Evolutionary conservation across 495 filamentous ascomycete genomes (phyloP), one percentile per base, ranked within the genome.

Genomic region (Talaromyces adpressus): DNA sequence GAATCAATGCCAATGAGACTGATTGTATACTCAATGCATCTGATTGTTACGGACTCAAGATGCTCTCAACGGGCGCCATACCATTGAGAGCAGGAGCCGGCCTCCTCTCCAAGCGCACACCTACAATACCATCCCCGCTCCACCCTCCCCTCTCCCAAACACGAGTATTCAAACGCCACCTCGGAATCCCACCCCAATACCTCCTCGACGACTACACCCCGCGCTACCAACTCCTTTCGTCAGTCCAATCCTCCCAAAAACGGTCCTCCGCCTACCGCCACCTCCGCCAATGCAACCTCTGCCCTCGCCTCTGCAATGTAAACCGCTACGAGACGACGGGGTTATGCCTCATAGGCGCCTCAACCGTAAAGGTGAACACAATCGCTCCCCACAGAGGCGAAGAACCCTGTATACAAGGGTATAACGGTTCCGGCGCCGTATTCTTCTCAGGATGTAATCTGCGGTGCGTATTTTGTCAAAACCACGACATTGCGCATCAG

Each of bases 381-480:
- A 89, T 92, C 61, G 88, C 89, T n/a, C 90, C 89, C 14, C 75
- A 76, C 64, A 71, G 72, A 6, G 73, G 70, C 52, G 74, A 77
- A 78, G 89, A 92, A 65, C 88, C 89, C 0, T 91, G 88, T 69
- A 85, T 92, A 39, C 89, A 91, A 70, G 89, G 89, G 20, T 86
- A 87, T 67, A 81, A 88, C 69, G 89, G 90, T 9, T 87, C 83
- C 63, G 90, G 89, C 47, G 81, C 85, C 7, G 88, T 92, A 57
- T 92, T 92, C 77, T 91, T 92, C 69, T 81, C 79, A 30, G 86
- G 85, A 12, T 92, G 89, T 68, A 91, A 90, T 71, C 70, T 91
- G 39, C 83, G 89, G 16, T 92, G 90, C 70, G 87, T 90, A 0
- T 92, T 92, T 69, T 93, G 90, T 71, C 89, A 92, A 71, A 92